Conservation (phyloP, 495 filamentous ascomycete genomes). For the Ascobolus immersus region DNA sequence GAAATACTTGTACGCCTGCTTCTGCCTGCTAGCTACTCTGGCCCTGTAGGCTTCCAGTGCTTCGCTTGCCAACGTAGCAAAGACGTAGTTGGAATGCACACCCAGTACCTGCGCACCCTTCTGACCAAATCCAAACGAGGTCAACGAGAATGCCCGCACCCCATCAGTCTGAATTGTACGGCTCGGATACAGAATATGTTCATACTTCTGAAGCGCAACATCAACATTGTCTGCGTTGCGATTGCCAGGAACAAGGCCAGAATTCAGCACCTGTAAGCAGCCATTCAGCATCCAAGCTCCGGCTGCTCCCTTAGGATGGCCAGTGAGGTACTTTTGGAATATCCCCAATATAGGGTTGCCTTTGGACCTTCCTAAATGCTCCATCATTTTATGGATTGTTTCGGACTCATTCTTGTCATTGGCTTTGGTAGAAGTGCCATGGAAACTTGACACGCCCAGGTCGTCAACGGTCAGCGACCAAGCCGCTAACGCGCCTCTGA, state of each 20-base stretch:
- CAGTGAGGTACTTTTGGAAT: conserved; percentile 98
- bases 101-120: conserved; percentile 95
- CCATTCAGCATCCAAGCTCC: conserved; percentile 99
- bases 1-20: conserved; percentile 95
- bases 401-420: conserved; percentile 99
- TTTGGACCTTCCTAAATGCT: conserved; percentile 80
- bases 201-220: conserved; percentile 83
- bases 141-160: conserved; percentile 92
- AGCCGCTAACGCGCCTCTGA: conserved; percentile 80
- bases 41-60: conserved; percentile 57
- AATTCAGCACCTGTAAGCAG: conserved; percentile 78
- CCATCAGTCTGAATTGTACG: conserved; percentile 91
- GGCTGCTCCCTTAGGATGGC: conserved; percentile 96
- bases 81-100: conserved; percentile 89
- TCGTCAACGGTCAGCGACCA: conserved; percentile 98
- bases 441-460: conserved; percentile 83
- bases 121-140: conserved; percentile 97
- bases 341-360: conserved; percentile 90
- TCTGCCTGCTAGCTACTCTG: conserved; percentile 78
- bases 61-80: conserved; percentile 67
- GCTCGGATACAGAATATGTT: conserved; percentile 91
- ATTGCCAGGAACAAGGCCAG: conserved; percentile 83
- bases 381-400: conserved; percentile 87
- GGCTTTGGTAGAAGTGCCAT: conserved; percentile 91
- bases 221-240: conserved; percentile 96